Percentiles rank a stretch among this genome's conserved stretches.
Conservation (phyloP, 768 basidiomycete species). For the Crassisporium funariophilum region DNA sequence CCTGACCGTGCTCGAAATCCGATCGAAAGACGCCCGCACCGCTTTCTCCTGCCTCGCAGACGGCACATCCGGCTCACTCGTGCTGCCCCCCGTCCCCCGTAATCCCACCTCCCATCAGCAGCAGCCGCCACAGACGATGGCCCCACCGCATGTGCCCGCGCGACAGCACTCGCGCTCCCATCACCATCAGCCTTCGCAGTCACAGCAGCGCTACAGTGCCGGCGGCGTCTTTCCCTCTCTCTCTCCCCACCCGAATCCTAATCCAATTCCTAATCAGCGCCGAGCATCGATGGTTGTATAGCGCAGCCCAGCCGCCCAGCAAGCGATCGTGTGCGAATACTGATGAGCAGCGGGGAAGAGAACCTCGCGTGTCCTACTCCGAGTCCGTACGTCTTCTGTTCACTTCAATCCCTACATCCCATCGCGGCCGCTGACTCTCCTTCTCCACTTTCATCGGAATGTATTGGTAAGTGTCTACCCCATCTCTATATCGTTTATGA, state of each 20-base stretch:
- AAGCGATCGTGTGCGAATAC: conserved; percentile 50
- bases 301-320: conserved; percentile 45
- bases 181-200: conserved; percentile 5
- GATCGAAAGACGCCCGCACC: conserved; percentile 50
- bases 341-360: conserved; percentile 34
- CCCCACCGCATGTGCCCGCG: not conserved
- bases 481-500: not conserved
- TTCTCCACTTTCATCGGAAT: not conserved
- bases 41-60: conserved; percentile 47
- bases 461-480: too few relatives aligned
- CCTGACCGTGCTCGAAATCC: conserved; percentile 45
- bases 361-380: conserved; percentile 27
- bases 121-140: not conserved
- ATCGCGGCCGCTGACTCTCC: not conserved
- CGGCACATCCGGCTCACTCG: conserved; percentile 45
- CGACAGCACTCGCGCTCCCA: not conserved
- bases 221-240: conserved; percentile 38
- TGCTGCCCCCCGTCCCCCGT: conserved; percentile 24
- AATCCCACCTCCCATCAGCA: not conserved
- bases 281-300: conserved; percentile 34
- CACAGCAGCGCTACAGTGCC: conserved; percentile 18
- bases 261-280: conserved; percentile 26
- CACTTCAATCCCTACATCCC: conserved; percentile 6
- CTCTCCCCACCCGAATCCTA: conserved; percentile 16
- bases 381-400: conserved; percentile 29